Evolutionary conservation across 345 rosid genomes (phyloP), one percentile per base, ranked within the genome.

Genomic region (Trapa bicornis): DNA sequence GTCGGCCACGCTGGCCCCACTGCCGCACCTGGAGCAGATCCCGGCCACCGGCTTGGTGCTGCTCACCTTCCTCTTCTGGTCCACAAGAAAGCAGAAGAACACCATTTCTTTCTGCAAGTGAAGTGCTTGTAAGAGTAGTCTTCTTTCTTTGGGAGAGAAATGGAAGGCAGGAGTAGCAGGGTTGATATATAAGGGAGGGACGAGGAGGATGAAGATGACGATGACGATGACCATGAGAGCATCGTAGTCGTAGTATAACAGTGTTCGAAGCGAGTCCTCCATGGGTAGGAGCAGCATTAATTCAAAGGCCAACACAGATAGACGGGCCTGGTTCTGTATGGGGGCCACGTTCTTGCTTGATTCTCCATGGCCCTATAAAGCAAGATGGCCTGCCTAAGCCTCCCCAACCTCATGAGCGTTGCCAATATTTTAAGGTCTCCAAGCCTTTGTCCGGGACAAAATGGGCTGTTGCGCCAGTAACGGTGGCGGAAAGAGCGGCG

Each of bases 1-100:
- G 78, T 94, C 99, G 1, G 97, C 99, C 4, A 91, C 95, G 64
- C 95, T 89, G 4, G 97, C 99, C 73, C 97, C 99, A 0, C 87
- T 89, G 50, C 99, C 96, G 76, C 99, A 94, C 78, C 89, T 68
- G 5, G 95, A 89, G 83, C 99, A 91, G 54, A 65, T 74, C 61
- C 99, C 96, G 0, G 99, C 97, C 0, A 88, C 97, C 47, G 97
- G 99, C 81, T 89, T 94, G 79, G 87, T 87, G 61, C 81, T 77
- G 37, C 80, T 57, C 41, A 94, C 88, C 76, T 89, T 77, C 80
- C 84, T 78, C 22, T 85, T 87, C 83, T 94, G 89, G 73, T 94
- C 96, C 38, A 94, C 89, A 1, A 94, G 92, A 75, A 91, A 91
- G 70, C 97, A 94, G 70, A 87, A 83, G 71, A 74, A 79, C 41